Base-by-base conservation (phyloP, 2,329 filamentous ascomycete species). In the Fusarium sp. region DNA sequence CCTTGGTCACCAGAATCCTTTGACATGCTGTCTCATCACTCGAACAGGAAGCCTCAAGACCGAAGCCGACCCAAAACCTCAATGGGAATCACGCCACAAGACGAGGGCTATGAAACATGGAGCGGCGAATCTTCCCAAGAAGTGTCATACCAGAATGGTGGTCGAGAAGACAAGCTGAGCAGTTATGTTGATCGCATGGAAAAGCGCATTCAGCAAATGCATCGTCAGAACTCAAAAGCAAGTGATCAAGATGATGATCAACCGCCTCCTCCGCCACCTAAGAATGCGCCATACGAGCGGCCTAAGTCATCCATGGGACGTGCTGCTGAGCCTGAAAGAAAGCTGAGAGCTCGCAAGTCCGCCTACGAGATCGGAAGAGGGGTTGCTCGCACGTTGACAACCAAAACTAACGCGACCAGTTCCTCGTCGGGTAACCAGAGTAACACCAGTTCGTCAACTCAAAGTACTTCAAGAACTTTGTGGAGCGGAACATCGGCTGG, bases 141-240 rank as follows among this genome's bases (percentile, higher is more conserved):
- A 15, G 77, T 78, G 6, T 81, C 81, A 5, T 76, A 81, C 47
- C 79, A 82, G 30, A 75, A 76, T 14, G 77, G 83, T 8, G 75
- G 77, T 10, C 77, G 78, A 41, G 84, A 87, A 47, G 86, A 84
- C 35, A 89, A 94, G 71, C 82, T 97, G 13, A 92, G 89, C 75
- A 94, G 92, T 74, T 97, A 97, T 74, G 93, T 97, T 6, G 89
- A 96, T 73, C 88, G 94, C 48, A 97, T 98, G 94, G 95, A 98
- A 76, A 91, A 87, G 68, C 89, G 93, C 35, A 80, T 97, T 40
- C 87, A 89, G 48, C 88, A 87, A 65, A 88, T 93, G 83, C 91
- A 94, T 53, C 85, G 88, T 50, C 81, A 88, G 41, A 87, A 83
- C 66, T 78, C 82, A 17, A 84, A 82, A 41, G 75, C 80, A 35